These are phyloP conservation scores for Lactarius deliciosus DNA, from an alignment of 768 basidiomycete species.

Conservation along the genomic window DNA sequence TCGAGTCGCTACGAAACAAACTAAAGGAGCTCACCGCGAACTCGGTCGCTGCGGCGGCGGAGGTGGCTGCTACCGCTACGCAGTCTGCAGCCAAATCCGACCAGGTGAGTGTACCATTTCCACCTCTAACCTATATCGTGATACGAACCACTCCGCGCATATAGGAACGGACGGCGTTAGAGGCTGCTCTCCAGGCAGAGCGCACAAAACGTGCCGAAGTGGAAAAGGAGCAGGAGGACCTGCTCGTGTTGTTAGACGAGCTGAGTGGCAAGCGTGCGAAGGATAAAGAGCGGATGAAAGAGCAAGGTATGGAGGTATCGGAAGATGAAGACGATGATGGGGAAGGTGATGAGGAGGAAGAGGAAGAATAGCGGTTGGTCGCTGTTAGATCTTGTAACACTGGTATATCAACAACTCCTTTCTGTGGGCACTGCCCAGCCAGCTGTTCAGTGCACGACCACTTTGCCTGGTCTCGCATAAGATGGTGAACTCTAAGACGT, in stretches of 20 bases:
- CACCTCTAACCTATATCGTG: neutral
- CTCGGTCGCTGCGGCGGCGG: neutral
- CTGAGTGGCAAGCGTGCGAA: constrained; percentile 77
- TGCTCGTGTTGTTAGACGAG: constrained; percentile 92
- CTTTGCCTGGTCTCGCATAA: neutral
- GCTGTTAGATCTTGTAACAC: neutral
- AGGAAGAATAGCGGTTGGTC: constrained; percentile 8
- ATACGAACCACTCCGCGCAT: neutral
- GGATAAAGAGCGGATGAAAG: constrained; percentile 78
- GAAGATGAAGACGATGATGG: constrained; percentile 87
- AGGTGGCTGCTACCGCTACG: constrained; percentile 4
- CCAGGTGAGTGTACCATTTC: constrained; percentile 14
- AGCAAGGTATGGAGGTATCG: constrained; percentile 80
- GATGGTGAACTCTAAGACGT: neutral
- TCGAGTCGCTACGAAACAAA: constrained; percentile 63
- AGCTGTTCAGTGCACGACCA: neutral
- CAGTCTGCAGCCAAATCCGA: constrained; percentile 5
- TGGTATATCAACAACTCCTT: neutral
- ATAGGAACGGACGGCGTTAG: constrained; percentile 48
- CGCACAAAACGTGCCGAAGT: constrained; percentile 73
- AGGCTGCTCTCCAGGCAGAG: constrained; percentile 53
- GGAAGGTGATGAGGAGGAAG: constrained; percentile 44
- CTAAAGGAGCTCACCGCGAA: constrained; percentile 46
- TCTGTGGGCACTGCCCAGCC: no score
- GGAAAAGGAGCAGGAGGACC: constrained; percentile 96